phyloP scores from a whole-genome alignment of 2,329 filamentous ascomycete species.

The Ramularia collo-cygni region DNA sequence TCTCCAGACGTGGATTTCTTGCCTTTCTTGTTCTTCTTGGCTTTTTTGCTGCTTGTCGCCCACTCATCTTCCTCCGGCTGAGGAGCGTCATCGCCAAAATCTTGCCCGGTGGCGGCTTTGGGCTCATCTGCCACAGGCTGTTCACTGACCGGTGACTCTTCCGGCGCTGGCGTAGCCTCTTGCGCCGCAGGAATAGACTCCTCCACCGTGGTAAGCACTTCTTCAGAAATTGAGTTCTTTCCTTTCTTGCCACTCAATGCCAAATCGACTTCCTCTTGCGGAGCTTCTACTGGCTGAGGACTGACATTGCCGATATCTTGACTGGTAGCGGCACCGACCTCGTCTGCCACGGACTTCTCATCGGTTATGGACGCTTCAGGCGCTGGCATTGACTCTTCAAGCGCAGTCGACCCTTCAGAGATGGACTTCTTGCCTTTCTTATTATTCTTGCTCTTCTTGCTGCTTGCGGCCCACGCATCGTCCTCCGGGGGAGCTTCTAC shows the following conservation, averaged over 20 bases:
- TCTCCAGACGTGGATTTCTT: constrained; percentile 1
- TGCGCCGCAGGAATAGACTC: too few relatives aligned
- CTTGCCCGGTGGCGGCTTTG: background rate
- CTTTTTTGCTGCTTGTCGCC: constrained; percentile 15
- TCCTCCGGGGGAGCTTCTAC: too few relatives aligned
- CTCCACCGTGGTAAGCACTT: too few relatives aligned
- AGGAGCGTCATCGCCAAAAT: background rate
- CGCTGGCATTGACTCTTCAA: background rate
- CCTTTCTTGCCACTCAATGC: constrained; percentile 20
- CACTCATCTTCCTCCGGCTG: constrained; percentile 14
- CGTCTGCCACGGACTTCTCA: too few relatives aligned
- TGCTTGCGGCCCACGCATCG: constrained; percentile 15
- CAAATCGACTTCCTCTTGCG: constrained; percentile 16
- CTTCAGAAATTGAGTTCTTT: constrained; percentile 2
- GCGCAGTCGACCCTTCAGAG: too few relatives aligned
- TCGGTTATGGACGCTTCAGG: constrained; percentile 2
- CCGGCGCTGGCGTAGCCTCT: constrained; percentile 1
- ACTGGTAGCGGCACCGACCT: background rate
- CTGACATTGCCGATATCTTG: background rate
- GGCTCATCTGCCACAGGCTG: too few relatives aligned
- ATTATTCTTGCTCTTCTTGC: constrained; percentile 23
- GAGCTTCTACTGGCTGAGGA: too few relatives aligned
- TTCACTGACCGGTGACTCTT: constrained; percentile 2
- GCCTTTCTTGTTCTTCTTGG: constrained; percentile 25
- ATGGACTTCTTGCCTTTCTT: constrained; percentile 17